Evolutionary conservation across 805 yeast species (phyloP).

Genomic region (Candida ponderosae): DNA sequence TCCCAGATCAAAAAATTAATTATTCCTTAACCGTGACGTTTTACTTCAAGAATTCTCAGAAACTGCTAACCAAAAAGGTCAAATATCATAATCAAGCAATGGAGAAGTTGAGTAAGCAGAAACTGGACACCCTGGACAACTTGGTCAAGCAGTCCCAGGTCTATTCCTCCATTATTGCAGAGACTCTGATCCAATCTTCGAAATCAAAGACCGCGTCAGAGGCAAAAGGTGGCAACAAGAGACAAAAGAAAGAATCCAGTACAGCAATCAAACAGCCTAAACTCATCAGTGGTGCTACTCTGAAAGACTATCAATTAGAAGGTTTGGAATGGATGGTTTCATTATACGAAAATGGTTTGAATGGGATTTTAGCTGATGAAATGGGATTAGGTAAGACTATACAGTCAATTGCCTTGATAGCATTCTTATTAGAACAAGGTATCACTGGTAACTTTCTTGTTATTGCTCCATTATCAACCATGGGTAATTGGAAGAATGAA

Average conservation of each 20-base stretch:
- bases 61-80: constrained; percentile 11
- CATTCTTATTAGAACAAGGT: constrained; percentile 72
- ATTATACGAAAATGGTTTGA: constrained; percentile 85
- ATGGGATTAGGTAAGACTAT: constrained; percentile 96
- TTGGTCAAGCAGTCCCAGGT: constrained; percentile 84
- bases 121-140: constrained; percentile 58
- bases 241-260: constrained; percentile 16
- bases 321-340: constrained; percentile 91
- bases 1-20: too few species aligned
- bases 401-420: constrained; percentile 74
- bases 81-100: constrained; percentile 22
- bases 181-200: constrained; percentile 42
- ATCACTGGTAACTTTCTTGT: constrained; percentile 71
- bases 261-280: constrained; percentile 45
- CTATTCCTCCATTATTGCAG: constrained; percentile 80
- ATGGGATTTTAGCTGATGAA: constrained; percentile 94
- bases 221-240: constrained; percentile 13
- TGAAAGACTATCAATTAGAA: constrained; percentile 81
- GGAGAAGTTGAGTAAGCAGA: constrained; percentile 41
- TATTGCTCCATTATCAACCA: constrained; percentile 78
- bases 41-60: too few species aligned
- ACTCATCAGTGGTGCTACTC: constrained; percentile 43
- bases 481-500: constrained; percentile 80
- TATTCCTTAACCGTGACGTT: too few species aligned
- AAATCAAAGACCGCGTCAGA: constrained; percentile 8